Percentiles rank a stretch among this genome's conserved stretches.
Evolutionary conservation across 495 filamentous ascomycete genomes (phyloP).

Genomic region (Hypoxylon lienhwacheense): DNA sequence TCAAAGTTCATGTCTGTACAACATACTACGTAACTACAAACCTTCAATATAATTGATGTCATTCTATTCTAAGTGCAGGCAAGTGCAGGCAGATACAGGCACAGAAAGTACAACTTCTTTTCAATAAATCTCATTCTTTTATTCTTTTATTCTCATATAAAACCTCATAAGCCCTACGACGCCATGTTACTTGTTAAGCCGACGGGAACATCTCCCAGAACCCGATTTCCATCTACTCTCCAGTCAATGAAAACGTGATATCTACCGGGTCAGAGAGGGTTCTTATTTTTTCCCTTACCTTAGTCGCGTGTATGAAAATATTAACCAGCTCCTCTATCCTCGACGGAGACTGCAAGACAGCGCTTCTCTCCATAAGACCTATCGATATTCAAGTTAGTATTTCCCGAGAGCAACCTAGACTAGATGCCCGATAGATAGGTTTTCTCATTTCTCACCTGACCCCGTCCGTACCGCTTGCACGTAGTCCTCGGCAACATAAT

Average conservation of each 20-base stretch:
- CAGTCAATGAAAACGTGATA: conserved; percentile 31
- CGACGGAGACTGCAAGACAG: conserved; percentile 66
- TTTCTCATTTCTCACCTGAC: conserved; percentile 54
- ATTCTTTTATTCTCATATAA: too few species aligned
- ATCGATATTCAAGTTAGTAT: conserved; percentile 30
- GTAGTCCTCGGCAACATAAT: conserved; percentile 81
- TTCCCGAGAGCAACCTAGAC: not conserved
- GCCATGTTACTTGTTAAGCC: conserved; percentile 1
- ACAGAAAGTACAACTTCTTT: too few species aligned
- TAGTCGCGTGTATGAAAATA: conserved; percentile 84
- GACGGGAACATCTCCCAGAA: conserved; percentile 80
- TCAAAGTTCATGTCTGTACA: too few species aligned
- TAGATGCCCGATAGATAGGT: too few species aligned
- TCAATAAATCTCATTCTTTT: too few species aligned
- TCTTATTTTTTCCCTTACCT: conserved; percentile 54
- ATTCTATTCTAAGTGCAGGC: too few species aligned
- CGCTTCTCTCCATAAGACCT: conserved; percentile 74
- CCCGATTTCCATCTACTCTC: conserved; percentile 71
- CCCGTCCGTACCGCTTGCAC: conserved; percentile 66
- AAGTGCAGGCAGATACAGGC: too few species aligned
- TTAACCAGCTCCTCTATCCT: conserved; percentile 78
- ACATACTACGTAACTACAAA: too few species aligned
- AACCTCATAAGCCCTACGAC: not conserved
- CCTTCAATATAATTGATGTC: too few species aligned
- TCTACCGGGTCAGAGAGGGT: conserved; percentile 1